Evolutionary conservation across 495 filamentous ascomycete genomes (phyloP).

Genomic region (Penicillium tannophilum): DNA sequence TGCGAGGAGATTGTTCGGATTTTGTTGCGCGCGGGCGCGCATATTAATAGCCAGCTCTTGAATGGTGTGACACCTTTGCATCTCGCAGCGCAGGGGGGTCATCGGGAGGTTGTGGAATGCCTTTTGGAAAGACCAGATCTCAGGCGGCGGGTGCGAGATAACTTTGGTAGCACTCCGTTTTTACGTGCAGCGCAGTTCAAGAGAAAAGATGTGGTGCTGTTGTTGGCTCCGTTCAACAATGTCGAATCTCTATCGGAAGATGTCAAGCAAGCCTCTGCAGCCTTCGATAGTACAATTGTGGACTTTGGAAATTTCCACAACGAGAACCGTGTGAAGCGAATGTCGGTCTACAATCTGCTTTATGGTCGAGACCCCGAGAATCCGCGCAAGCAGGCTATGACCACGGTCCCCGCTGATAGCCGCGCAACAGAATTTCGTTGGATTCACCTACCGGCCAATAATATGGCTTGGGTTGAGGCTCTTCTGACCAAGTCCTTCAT

Average conservation of each 20-base stretch:
- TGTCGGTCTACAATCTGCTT: slow-evolving; percentile 60
- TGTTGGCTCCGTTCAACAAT: slow-evolving; percentile 58
- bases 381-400: slow-evolving; percentile 50
- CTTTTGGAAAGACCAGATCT: slow-evolving; percentile 51
- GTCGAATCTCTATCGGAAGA: slow-evolving; percentile 53
- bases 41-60: slow-evolving; percentile 56
- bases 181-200: slow-evolving; percentile 61
- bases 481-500: slow-evolving; percentile 68
- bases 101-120: slow-evolving; percentile 57
- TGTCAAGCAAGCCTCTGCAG: slow-evolving; percentile 58
- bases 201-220: slow-evolving; percentile 56
- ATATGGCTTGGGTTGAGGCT: slow-evolving; percentile 62
- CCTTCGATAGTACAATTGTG: slow-evolving; percentile 67
- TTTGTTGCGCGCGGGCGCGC: slow-evolving; percentile 53
- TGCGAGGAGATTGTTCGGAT: slow-evolving; percentile 49
- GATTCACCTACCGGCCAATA: slow-evolving; percentile 71
- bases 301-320: slow-evolving; percentile 71
- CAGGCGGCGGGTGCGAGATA: slow-evolving; percentile 54
- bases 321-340: slow-evolving; percentile 56
- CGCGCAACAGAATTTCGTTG: slow-evolving; percentile 63
- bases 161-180: slow-evolving; percentile 64
- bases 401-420: slow-evolving; percentile 55
- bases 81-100: slow-evolving; percentile 61
- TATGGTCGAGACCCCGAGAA: slow-evolving; percentile 63
- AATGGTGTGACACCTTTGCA: slow-evolving; percentile 66